phyloP scores from a whole-genome alignment of 2,329 filamentous ascomycete genomes.

The Thelonectria discophora region DNA sequence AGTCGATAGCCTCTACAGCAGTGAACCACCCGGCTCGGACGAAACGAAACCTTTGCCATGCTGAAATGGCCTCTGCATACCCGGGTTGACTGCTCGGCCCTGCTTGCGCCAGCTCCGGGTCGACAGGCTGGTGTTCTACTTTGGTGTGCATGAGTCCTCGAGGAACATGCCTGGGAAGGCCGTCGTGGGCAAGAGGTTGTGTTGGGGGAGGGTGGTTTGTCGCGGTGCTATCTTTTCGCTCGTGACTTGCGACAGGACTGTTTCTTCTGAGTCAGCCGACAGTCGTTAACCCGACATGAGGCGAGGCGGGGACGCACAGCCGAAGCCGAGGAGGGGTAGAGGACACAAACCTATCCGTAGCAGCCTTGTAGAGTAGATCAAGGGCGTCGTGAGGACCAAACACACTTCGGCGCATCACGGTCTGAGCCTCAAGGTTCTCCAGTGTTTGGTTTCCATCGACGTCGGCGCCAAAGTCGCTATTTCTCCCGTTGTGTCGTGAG shows the following conservation, averaged over 20 bases:
- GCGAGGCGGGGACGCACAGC: neutral
- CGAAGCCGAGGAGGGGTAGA: slow-evolving; percentile 18
- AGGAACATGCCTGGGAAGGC: slow-evolving; percentile 33
- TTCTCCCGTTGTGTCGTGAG: slow-evolving; percentile 42
- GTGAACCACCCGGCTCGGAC: slow-evolving; percentile 98
- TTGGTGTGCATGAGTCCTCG: slow-evolving; percentile 29
- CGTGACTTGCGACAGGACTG: slow-evolving; percentile 38
- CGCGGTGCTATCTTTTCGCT: slow-evolving; percentile 36
- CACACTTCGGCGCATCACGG: slow-evolving; percentile 74
- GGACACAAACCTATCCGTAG: slow-evolving; percentile 65
- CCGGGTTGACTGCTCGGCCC: slow-evolving; percentile 60
- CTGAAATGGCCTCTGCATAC: slow-evolving; percentile 76
- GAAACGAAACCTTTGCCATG: slow-evolving; percentile 93
- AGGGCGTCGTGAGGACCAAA: slow-evolving; percentile 94
- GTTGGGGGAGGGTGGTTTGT: slow-evolving; percentile 28
- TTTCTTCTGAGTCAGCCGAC: slow-evolving; percentile 17
- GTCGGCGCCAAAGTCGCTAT: slow-evolving; percentile 51
- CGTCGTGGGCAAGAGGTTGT: slow-evolving; percentile 30
- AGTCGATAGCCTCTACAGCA: slow-evolving; percentile 89
- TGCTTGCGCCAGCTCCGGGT: slow-evolving; percentile 56
- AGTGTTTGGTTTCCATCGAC: slow-evolving; percentile 69
- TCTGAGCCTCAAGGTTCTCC: slow-evolving; percentile 71
- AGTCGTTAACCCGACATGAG: slow-evolving; percentile 6
- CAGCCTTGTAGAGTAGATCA: slow-evolving; percentile 90
- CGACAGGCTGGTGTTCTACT: slow-evolving; percentile 52